Evolutionary conservation across 2,329 filamentous ascomycete genomes (phyloP).

Genomic region (Trichoderma sp.): DNA sequence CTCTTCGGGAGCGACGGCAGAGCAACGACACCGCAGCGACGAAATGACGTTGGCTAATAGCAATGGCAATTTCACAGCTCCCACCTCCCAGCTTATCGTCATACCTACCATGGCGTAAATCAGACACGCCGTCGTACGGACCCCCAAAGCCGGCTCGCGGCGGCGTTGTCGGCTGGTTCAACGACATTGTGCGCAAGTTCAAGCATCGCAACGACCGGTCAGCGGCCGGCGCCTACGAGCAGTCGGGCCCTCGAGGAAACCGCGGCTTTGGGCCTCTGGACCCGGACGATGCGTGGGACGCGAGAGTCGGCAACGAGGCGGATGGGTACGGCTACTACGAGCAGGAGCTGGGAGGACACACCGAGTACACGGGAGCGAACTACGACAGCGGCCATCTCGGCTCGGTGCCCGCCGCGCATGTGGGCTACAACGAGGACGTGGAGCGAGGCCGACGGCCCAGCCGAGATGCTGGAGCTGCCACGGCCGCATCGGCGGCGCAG

Average conservation of each 20-base stretch:
- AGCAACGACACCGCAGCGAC: neutral
- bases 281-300: conserved; percentile 85
- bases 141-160: conserved; percentile 60
- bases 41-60: conserved; percentile 4
- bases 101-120: conserved; percentile 71
- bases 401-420: conserved; percentile 38
- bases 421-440: conserved; percentile 39
- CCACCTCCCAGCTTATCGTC: conserved; percentile 69
- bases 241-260: conserved; percentile 54
- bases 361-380: conserved; percentile 44
- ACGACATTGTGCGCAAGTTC: conserved; percentile 65
- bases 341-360: conserved; percentile 62
- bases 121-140: conserved; percentile 53
- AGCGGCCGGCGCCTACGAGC: conserved; percentile 73
- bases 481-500: conserved; percentile 29
- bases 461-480: conserved; percentile 45
- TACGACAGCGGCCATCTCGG: conserved; percentile 55
- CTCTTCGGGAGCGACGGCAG: conserved; percentile 23
- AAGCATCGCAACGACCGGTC: conserved; percentile 68
- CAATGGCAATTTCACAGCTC: conserved; percentile 50
- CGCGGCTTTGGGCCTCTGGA: conserved; percentile 71
- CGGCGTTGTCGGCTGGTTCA: conserved; percentile 74
- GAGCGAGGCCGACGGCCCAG: conserved; percentile 50
- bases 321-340: conserved; percentile 74
- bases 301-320: conserved; percentile 74